Evolutionary conservation across 495 filamentous ascomycete species (phyloP).

Genomic region (Aspergillus taichungensis): DNA sequence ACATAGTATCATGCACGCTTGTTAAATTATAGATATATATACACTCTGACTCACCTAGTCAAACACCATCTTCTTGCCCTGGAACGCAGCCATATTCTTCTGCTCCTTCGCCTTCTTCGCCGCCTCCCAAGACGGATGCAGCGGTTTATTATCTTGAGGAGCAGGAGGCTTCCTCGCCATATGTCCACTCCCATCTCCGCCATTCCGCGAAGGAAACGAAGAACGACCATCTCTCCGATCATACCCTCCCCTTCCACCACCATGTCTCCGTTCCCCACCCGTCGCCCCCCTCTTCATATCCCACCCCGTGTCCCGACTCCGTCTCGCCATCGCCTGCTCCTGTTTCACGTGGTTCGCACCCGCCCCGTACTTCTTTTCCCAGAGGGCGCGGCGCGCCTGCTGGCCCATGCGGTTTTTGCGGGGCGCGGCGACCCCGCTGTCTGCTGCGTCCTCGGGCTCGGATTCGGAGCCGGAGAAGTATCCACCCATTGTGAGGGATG

Average conservation of each 20-base stretch:
- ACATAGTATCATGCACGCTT: neutral
- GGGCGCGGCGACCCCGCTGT: constrained; percentile 24
- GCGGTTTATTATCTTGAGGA: constrained; percentile 46
- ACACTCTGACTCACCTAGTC: constrained; percentile 44
- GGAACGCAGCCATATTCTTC: constrained; percentile 49
- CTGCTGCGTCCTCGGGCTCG: constrained; percentile 38
- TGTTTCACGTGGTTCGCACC: constrained; percentile 63
- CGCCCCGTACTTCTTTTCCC: constrained; percentile 84
- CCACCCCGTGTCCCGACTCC: constrained; percentile 39
- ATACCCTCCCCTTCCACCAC: neutral
- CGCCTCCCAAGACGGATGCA: constrained; percentile 95
- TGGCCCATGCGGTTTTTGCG: constrained; percentile 87
- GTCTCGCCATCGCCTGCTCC: constrained; percentile 18
- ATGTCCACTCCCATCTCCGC: neutral
- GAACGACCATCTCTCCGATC: no score
- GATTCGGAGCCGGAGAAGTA: constrained; percentile 87
- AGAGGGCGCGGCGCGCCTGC: constrained; percentile 71
- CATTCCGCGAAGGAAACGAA: no score
- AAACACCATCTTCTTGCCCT: constrained; percentile 88
- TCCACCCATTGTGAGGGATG: constrained; percentile 73
- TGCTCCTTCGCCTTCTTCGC: constrained; percentile 75
- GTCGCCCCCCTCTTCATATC: constrained; percentile 38
- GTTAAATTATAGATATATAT: neutral
- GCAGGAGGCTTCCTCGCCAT: constrained; percentile 16
- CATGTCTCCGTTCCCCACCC: constrained; percentile 4